Evolutionary conservation across 2,329 filamentous ascomycete species (phyloP).

Genomic region (Ascochyta clinopodiicola): DNA sequence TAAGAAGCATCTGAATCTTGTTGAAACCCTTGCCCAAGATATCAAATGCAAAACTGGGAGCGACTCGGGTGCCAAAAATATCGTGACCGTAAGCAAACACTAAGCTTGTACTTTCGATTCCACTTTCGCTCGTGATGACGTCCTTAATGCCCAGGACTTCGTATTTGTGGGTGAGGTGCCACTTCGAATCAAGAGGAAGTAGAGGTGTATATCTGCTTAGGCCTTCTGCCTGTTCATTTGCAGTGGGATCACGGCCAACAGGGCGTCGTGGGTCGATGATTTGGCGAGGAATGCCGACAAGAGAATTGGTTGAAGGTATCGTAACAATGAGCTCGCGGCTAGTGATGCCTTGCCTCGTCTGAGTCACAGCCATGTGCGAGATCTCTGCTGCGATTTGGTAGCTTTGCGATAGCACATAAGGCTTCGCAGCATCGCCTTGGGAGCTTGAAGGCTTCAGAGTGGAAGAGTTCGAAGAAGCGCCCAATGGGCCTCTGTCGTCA

Average conservation of each 20-base stretch:
- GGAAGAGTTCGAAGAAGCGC: slow-evolving; percentile 74
- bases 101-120: slow-evolving; percentile 90
- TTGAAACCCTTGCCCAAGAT: slow-evolving; percentile 93
- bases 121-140: slow-evolving; percentile 76
- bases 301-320: slow-evolving; percentile 73
- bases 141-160: slow-evolving; percentile 78
- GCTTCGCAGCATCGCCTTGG: slow-evolving; percentile 65
- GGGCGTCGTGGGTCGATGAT: slow-evolving; percentile 86
- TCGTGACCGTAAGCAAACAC: slow-evolving; percentile 89
- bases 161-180: slow-evolving; percentile 79
- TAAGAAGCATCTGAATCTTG: slow-evolving; percentile 82
- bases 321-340: slow-evolving; percentile 81
- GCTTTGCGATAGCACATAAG: slow-evolving; percentile 78
- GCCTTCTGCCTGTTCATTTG: slow-evolving; percentile 83
- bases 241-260: slow-evolving; percentile 80
- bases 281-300: slow-evolving; percentile 79
- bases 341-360: slow-evolving; percentile 91
- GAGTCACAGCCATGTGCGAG: slow-evolving; percentile 78
- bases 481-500: slow-evolving; percentile 84
- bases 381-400: slow-evolving; percentile 84
- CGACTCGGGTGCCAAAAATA: slow-evolving; percentile 83
- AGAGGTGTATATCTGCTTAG: slow-evolving; percentile 76
- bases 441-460: slow-evolving; percentile 71
- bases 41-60: slow-evolving; percentile 91
- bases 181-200: slow-evolving; percentile 83